phyloP scores from a whole-genome alignment of 495 filamentous ascomycete species.

The Aspergillus kassunensis region DNA sequence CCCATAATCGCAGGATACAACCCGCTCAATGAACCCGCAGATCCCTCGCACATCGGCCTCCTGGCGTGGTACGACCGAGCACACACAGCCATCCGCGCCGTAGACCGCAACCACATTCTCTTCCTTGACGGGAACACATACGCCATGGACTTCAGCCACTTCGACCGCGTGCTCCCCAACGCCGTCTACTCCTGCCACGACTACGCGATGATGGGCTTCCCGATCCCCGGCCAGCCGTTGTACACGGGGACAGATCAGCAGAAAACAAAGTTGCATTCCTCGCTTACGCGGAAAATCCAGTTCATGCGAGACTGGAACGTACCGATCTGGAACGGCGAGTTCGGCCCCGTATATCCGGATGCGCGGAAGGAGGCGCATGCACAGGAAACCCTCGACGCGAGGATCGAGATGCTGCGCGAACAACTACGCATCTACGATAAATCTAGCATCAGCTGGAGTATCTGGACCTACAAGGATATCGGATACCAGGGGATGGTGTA shows the following conservation, averaged over 20 bases:
- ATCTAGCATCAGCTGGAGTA: slow-evolving; percentile 50
- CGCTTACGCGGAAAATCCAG: slow-evolving; percentile 46
- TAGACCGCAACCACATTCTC: slow-evolving; percentile 54
- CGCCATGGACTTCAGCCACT: slow-evolving; percentile 40
- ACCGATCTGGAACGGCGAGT: slow-evolving; percentile 58
- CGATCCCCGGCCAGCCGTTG: slow-evolving; percentile 39
- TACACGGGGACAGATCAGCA: slow-evolving; percentile 45
- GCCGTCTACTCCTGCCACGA: slow-evolving; percentile 55
- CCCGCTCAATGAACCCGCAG: slow-evolving; percentile 56
- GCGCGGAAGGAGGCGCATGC: slow-evolving; percentile 21
- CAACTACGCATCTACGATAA: no score
- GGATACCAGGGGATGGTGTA: slow-evolving; percentile 54
- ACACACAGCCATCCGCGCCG: slow-evolving; percentile 47
- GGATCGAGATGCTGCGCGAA: slow-evolving; percentile 46
- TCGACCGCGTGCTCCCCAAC: slow-evolving; percentile 36
- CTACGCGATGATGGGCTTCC: slow-evolving; percentile 43
- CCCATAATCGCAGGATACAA: slow-evolving; percentile 53
- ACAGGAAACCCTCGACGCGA: slow-evolving; percentile 43
- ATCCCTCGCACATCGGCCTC: slow-evolving; percentile 43
- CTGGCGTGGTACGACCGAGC: slow-evolving; percentile 47
- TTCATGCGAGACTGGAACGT: slow-evolving; percentile 47
- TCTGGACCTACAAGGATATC: slow-evolving; percentile 58
- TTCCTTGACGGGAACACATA: slow-evolving; percentile 59
- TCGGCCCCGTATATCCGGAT: slow-evolving; percentile 50
- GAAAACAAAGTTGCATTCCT: slow-evolving; percentile 32